Conservation (phyloP, 2,329 filamentous ascomycete genomes). For the Alternaria rosae region DNA sequence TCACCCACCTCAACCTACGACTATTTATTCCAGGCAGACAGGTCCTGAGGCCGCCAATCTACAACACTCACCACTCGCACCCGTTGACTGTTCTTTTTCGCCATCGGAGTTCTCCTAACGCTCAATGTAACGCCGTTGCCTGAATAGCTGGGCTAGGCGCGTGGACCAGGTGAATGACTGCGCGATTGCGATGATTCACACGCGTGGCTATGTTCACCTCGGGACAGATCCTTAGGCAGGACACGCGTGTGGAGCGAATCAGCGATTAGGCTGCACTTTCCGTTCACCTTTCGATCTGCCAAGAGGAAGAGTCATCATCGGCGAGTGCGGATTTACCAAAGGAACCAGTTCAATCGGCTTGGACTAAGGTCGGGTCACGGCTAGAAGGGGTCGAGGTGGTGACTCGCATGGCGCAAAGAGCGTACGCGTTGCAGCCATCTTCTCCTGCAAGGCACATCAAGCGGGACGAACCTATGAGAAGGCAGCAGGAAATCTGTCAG, state of each 20-base stretch:
- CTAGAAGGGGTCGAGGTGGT: slow-evolving; percentile 16
- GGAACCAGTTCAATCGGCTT: slow-evolving; percentile 22
- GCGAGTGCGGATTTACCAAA: slow-evolving; percentile 20
- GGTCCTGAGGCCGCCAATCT: slow-evolving; percentile 41
- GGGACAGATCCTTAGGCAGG: slow-evolving; percentile 33
- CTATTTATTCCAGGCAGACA: slow-evolving; percentile 45
- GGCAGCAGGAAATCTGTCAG: slow-evolving; percentile 15
- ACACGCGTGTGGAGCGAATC: slow-evolving; percentile 19
- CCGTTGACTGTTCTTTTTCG: slow-evolving; percentile 26
- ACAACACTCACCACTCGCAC: slow-evolving; percentile 5
- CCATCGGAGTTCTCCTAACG: slow-evolving; percentile 37
- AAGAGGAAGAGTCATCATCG: slow-evolving; percentile 35
- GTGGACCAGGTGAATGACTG: slow-evolving; percentile 29
- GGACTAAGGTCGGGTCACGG: slow-evolving; percentile 19
- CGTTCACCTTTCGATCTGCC: slow-evolving; percentile 6
- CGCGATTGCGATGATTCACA: slow-evolving; percentile 40
- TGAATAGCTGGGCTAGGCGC: slow-evolving; percentile 29
- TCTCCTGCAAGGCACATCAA: slow-evolving; percentile 38
- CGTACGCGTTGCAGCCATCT: background rate
- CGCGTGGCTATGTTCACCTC: slow-evolving; percentile 36
- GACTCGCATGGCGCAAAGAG: slow-evolving; percentile 12
- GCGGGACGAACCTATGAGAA: slow-evolving; percentile 26
- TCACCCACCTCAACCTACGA: slow-evolving; percentile 14
- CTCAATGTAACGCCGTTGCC: slow-evolving; percentile 29
- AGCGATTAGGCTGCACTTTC: slow-evolving; percentile 31